Evolutionary conservation across 345 rosid genomes (phyloP), one percentile per base, ranked within the genome.

Genomic region (Clausena lansium): DNA sequence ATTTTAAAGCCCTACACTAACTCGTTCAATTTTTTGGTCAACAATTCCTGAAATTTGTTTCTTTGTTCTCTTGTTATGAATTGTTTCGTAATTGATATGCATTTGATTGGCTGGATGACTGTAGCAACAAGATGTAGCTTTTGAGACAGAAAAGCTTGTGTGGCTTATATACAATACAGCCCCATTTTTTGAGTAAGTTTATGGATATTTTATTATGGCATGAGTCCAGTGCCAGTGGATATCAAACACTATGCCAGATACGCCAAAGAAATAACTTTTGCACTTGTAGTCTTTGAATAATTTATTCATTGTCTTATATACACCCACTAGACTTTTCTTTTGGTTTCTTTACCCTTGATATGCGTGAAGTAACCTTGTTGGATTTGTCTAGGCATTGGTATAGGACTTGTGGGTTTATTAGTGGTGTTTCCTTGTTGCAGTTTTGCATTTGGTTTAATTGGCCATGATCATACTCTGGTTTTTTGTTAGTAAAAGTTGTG

Each of bases 151-250:
- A 70, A 95, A 93, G 83, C 92, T 95, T 79, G 75, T 95, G 77
- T 95, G 99, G 99, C 99, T 95, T 86, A 95, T 95, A 78, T n/a
- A n/a, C n/a, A n/a, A n/a, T n/a, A n/a, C 99, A 95, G 84, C 99
- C 98, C 33, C 98, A 95, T 85, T 95, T 95, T 88, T 86, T 95
- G 73, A 94, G 99, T 95, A 89, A 86, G 99, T 82, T 57, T 71
- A 35, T 81, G 47, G 64, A 62, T 67, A n/a, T 36, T 68, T 74
- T 63, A 19, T 38, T 79, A 32, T 61, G 11, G 24, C 71, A 20
- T 65, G 59, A n/a, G 59, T 69, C 70, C 50, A 71, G 35, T 25
- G 61, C 66, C 25, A 47, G 17, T 67, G 61, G 27, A 54, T 47
- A 24, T 70, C 60, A 22, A 71, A 9, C 63, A 67, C 28, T 75